Evolutionary conservation across 371 early-diverging fungal genomes (phyloP).

Genomic region (Mucor velutinosus): DNA sequence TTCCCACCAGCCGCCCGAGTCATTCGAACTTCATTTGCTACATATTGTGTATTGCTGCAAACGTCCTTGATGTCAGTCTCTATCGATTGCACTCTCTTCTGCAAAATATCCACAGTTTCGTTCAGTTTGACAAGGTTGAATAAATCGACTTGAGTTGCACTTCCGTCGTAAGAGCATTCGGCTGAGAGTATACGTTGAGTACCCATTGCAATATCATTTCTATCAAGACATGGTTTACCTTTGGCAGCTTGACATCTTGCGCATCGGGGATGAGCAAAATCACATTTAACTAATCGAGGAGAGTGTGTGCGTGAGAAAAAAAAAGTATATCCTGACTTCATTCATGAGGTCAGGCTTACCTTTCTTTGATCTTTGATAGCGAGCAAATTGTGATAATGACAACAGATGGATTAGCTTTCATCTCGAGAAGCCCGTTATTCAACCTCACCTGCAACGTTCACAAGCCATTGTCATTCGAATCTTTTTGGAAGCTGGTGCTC

Average conservation of each 20-base stretch:
- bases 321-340: no score
- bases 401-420: neutral
- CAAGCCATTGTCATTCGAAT: constrained; percentile 59
- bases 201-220: neutral
- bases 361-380: constrained; percentile 39
- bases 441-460: constrained; percentile 51
- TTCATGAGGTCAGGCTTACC: constrained; percentile 22
- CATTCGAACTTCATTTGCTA: constrained; percentile 33
- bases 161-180: constrained; percentile 50
- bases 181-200: constrained; percentile 12
- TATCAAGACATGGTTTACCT: constrained; percentile 22
- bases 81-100: constrained; percentile 36
- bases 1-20: constrained; percentile 3
- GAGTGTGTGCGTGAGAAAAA: no score
- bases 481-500: constrained; percentile 39
- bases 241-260: constrained; percentile 42
- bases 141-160: constrained; percentile 50
- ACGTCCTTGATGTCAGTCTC: constrained; percentile 36
- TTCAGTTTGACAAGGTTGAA: constrained; percentile 50
- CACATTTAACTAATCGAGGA: constrained; percentile 47
- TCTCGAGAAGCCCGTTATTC: neutral
- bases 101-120: constrained; percentile 40
- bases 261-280: constrained; percentile 53
- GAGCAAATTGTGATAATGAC: neutral
- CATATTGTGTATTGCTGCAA: constrained; percentile 34